Evolutionary conservation across 1,284 basidiomycete species (phyloP), one percentile per base, ranked within the genome.

Genomic region (Pseudozyma thailandica): DNA sequence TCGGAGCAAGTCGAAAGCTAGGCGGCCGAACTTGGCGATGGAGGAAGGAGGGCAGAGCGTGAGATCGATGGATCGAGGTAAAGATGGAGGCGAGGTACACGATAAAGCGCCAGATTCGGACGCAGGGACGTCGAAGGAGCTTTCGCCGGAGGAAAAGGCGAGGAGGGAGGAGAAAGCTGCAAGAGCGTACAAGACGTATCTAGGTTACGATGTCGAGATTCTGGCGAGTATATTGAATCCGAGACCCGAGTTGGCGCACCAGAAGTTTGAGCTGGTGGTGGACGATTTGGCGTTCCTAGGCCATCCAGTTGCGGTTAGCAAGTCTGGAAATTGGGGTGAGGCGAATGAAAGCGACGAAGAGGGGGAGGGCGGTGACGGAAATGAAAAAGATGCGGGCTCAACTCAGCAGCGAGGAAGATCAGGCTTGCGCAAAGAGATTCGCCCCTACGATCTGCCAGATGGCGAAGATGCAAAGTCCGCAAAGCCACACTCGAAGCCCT

Each of bases 271-370:
- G 82, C 87, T 98, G 26, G 84, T 91, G 42, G 90, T 97, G 20
- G 94, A 98, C 78, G 91, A 94, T 76, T 87, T 98, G n/a, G 91
- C 90, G 2, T 98, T 98, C 81, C 87, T 98, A 37, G 95, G 95
- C 0, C 94, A 98, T 83, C 95, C 95, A 0, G 93, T 98, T 1
- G 91, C 90, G 75, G 88, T 89, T 10, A 90, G 90, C 30, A 78
- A 86, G 41, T 37, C 30, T 6, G 71, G 65, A 2, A 37, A 31
- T 6, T 75, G 73, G 64, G 72, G 56, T 18, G 41, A 46, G 0
- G 37, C 45, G 1, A 49, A 42, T n/a, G 45, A 63, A 13, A 26
- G 55, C 4, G 27, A 35, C 3, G 37, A 39, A 0, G 44, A 50
- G 18, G 54, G 48, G n/a, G 42, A 43, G 6, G 53, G 38, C 2